Percentiles rank a stretch among this genome's conserved stretches.
Evolutionary conservation across 768 basidiomycete species (phyloP).

Genomic region (Podaxis sp.): DNA sequence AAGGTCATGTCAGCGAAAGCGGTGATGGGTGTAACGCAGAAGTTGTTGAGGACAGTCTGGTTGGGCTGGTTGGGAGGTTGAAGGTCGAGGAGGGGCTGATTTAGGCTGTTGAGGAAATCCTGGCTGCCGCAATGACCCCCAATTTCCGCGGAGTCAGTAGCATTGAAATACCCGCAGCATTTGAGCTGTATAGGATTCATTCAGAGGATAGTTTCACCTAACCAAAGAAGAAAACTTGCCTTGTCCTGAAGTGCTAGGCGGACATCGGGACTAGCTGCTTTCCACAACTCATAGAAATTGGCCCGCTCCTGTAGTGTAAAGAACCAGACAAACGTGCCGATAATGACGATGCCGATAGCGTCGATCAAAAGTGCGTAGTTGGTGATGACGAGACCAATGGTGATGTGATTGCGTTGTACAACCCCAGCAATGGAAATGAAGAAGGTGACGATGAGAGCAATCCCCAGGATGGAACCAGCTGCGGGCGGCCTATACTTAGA

Average conservation of each 20-base stretch:
- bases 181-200: conserved; percentile 45
- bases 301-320: conserved; percentile 70
- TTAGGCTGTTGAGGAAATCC: conserved; percentile 39
- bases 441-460: conserved; percentile 64
- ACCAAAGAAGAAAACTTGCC: conserved; percentile 38
- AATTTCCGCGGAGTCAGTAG: conserved; percentile 53
- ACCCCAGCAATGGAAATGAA: conserved; percentile 70
- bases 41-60: conserved; percentile 40
- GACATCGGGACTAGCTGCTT: conserved; percentile 38
- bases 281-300: conserved; percentile 64
- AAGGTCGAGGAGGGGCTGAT: conserved; percentile 31
- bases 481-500: background rate
- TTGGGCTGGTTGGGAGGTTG: conserved; percentile 22
- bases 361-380: conserved; percentile 75
- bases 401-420: conserved; percentile 67
- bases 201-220: background rate
- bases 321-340: conserved; percentile 81
- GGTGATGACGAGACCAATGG: conserved; percentile 66
- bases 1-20: conserved; percentile 67
- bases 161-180: conserved; percentile 87
- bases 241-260: conserved; percentile 68
- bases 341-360: conserved; percentile 52
- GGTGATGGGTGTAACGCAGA: conserved; percentile 75
- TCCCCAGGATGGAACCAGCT: conserved; percentile 75
- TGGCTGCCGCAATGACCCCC: conserved; percentile 55